These are phyloP conservation scores for Wallacemonas sp. DNA, from an alignment of 208 protist genomes.

Conservation along the genomic window DNA sequence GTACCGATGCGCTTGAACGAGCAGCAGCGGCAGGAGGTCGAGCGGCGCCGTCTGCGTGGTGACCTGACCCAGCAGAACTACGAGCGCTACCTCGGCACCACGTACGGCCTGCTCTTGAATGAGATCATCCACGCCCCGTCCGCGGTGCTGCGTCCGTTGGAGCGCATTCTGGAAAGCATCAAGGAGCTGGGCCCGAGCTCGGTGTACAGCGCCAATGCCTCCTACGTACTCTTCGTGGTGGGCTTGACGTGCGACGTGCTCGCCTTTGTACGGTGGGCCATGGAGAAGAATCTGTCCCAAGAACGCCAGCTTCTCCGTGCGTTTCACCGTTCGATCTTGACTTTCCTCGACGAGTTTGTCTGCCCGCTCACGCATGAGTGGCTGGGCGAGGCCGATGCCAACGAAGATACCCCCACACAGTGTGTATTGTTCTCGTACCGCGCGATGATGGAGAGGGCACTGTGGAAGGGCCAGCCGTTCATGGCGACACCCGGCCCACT, in stretches of 20 bases:
- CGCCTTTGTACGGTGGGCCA: slow-evolving; percentile 37
- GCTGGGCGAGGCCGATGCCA: slow-evolving; percentile 54
- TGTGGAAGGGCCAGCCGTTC: slow-evolving; percentile 55
- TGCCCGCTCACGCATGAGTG: slow-evolving; percentile 50
- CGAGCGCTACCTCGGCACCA: slow-evolving; percentile 67
- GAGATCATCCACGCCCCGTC: slow-evolving; percentile 69
- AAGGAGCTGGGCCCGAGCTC: slow-evolving; percentile 61
- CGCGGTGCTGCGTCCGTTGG: slow-evolving; percentile 52
- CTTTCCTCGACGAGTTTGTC: slow-evolving; percentile 30
- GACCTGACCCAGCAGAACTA: slow-evolving; percentile 37
- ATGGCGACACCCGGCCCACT: too few relatives aligned
- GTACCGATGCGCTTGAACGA: slow-evolving; percentile 69
- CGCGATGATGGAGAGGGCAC: slow-evolving; percentile 42
- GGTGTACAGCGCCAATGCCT: slow-evolving; percentile 78
- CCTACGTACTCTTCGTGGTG: slow-evolving; percentile 72
- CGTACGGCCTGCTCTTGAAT: slow-evolving; percentile 85
- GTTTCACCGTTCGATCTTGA: slow-evolving; percentile 29
- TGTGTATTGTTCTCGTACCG: slow-evolving; percentile 69
- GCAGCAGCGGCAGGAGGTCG: slow-evolving; percentile 45
- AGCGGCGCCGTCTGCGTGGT: slow-evolving; percentile 30
- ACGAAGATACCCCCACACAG: slow-evolving; percentile 69
- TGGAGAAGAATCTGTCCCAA: slow-evolving; percentile 11
- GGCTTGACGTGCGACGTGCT: slow-evolving; percentile 62
- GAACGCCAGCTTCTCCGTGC: slow-evolving; percentile 16
- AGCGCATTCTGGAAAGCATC: slow-evolving; percentile 42